Conservation (phyloP, 305 asterid species). For the Fraxinus paxiana region DNA sequence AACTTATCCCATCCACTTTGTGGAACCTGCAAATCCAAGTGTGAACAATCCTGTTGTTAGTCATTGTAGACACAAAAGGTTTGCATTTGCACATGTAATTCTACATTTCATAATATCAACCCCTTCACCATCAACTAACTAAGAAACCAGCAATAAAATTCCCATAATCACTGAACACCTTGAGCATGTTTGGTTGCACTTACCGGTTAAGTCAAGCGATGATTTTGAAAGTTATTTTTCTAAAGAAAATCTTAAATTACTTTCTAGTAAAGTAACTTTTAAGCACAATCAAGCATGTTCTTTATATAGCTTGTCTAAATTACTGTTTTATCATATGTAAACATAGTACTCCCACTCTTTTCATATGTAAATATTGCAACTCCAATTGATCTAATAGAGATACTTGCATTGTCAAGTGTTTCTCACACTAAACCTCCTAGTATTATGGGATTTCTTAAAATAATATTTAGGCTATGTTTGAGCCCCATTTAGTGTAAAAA, state of each 20-base stretch:
- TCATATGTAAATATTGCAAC: neutral
- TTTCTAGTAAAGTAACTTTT: neutral
- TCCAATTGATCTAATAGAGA: conserved; percentile 8
- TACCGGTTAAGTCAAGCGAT: neutral
- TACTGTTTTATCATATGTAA: neutral
- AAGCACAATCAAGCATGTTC: neutral
- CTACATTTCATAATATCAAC: neutral
- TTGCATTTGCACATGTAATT: neutral
- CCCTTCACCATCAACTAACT: neutral
- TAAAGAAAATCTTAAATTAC: neutral
- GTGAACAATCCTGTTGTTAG: conserved; percentile 5
- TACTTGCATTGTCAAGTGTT: neutral
- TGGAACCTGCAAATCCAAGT: conserved; percentile 66
- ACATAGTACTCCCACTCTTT: neutral
- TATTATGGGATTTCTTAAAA: neutral
- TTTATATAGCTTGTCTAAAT: neutral
- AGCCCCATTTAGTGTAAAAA: neutral
- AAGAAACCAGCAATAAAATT: neutral
- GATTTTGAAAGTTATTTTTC: neutral
- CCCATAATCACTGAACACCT: neutral
- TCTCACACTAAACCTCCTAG: neutral
- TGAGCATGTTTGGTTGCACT: neutral
- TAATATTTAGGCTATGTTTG: neutral
- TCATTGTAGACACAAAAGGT: neutral
- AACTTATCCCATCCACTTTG: conserved; percentile 97